These are phyloP conservation scores for Saturnispora gosingensis DNA, from an alignment of 805 yeast species.

Conservation along the genomic window DNA sequence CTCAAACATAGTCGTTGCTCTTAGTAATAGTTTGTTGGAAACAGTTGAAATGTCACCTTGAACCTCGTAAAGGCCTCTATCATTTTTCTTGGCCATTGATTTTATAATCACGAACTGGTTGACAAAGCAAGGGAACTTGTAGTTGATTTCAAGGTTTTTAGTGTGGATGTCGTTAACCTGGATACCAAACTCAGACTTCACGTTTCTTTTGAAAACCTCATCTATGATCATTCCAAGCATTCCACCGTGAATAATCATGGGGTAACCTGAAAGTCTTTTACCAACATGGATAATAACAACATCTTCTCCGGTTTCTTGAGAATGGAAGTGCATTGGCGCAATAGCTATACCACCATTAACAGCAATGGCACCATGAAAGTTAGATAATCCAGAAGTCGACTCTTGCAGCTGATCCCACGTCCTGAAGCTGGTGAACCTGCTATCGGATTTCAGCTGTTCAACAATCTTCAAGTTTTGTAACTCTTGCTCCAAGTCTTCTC, in stretches of 20 bases:
- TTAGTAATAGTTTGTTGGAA: conserved; percentile 47
- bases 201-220: conserved; percentile 48
- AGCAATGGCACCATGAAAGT: conserved; percentile 40
- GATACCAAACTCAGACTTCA: conserved; percentile 20
- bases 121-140: conserved; percentile 67
- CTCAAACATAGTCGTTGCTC: conserved; percentile 35
- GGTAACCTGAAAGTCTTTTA: conserved; percentile 72
- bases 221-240: conserved; percentile 72
- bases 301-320: conserved; percentile 45
- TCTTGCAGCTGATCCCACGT: conserved; percentile 39
- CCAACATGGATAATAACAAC: conserved; percentile 71
- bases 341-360: conserved; percentile 76
- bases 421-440: conserved; percentile 29
- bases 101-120: conserved; percentile 65
- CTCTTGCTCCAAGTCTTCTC: conserved; percentile 34
- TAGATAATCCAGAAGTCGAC: conserved; percentile 10
- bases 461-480: conserved; percentile 44
- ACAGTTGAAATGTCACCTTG: conserved; percentile 45
- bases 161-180: conserved; percentile 31
- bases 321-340: conserved; percentile 60
- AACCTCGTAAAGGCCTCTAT: conserved; percentile 30
- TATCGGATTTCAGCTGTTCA: conserved; percentile 33
- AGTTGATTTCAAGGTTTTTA: conserved; percentile 39
- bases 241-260: conserved; percentile 85
- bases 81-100: conserved; percentile 31